phyloP scores from a whole-genome alignment of 2,329 filamentous ascomycete genomes.

The Pseudohalonectria lignicola region DNA sequence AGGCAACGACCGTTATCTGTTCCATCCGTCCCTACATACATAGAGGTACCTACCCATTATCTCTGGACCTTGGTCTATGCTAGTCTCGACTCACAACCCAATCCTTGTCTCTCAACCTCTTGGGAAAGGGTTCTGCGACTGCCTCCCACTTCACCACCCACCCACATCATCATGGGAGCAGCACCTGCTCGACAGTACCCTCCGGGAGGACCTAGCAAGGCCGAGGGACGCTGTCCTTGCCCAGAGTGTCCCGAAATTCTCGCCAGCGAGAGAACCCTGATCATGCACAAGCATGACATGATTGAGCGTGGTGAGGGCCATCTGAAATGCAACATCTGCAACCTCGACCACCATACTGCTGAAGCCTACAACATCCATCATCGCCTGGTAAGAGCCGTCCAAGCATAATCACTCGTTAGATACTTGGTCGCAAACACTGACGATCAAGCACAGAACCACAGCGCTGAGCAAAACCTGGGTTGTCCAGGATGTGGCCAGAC shows the following conservation, averaged over 20 bases:
- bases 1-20: no score
- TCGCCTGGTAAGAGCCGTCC: no score
- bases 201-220: no score
- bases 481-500: constrained; percentile 34
- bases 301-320: constrained; percentile 8
- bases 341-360: constrained; percentile 22
- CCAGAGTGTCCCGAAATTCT: constrained; percentile 8
- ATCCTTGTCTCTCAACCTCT: no score
- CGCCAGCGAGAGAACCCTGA: constrained; percentile 7
- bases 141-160: no score
- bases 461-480: constrained; percentile 24
- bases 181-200: no score
- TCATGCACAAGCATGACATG: constrained; percentile 16
- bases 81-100: no score
- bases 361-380: constrained; percentile 19
- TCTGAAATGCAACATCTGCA: constrained; percentile 26
- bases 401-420: constrained; percentile 23
- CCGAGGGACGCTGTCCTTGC: constrained; percentile 7
- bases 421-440: neutral
- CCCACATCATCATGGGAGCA: no score
- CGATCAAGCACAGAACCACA: constrained; percentile 20
- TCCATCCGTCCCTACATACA: no score
- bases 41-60: no score
- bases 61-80: no score
- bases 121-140: no score